phyloP scores from a whole-genome alignment of 2,329 filamentous ascomycete species.

The Pyrenochaeta sp. region DNA sequence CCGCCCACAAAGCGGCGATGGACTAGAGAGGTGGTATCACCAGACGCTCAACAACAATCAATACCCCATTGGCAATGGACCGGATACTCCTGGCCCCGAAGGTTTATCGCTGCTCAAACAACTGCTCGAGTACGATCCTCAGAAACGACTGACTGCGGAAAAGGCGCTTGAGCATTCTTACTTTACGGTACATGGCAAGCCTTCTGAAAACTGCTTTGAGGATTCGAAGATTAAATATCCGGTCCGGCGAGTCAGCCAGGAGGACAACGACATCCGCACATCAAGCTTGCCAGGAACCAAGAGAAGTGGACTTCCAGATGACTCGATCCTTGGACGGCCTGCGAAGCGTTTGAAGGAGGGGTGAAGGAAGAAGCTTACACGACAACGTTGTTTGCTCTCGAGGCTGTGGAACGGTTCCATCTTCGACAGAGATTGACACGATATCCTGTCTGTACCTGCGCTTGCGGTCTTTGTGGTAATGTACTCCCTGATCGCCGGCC shows the following conservation, averaged over 20 bases:
- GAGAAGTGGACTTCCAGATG: slow-evolving; percentile 84
- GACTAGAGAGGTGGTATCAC: slow-evolving; percentile 74
- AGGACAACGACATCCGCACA: slow-evolving; percentile 95
- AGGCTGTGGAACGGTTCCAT: neutral
- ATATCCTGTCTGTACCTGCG: slow-evolving; percentile 7
- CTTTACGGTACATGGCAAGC: slow-evolving; percentile 70
- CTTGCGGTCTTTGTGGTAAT: slow-evolving; percentile 10
- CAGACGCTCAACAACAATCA: slow-evolving; percentile 58
- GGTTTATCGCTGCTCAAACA: slow-evolving; percentile 84
- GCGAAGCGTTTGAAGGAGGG: slow-evolving; percentile 64
- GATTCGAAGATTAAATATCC: slow-evolving; percentile 90
- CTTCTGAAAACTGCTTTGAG: slow-evolving; percentile 88
- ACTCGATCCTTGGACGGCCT: slow-evolving; percentile 68
- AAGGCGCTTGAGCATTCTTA: slow-evolving; percentile 91
- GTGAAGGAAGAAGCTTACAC: slow-evolving; percentile 26
- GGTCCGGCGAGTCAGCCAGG: slow-evolving; percentile 86
- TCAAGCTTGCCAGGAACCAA: slow-evolving; percentile 91
- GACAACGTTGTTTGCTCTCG: neutral
- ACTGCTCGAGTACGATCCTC: slow-evolving; percentile 91
- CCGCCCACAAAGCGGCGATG: slow-evolving; percentile 54
- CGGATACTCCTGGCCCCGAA: slow-evolving; percentile 62
- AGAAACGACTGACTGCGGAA: slow-evolving; percentile 85
- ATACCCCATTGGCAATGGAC: slow-evolving; percentile 50
- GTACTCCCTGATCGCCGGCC: slow-evolving; percentile 5
- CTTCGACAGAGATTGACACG: slow-evolving; percentile 5